Base-by-base conservation (phyloP, 179 eudicot genomes). In the Spinacia oleracea region DNA sequence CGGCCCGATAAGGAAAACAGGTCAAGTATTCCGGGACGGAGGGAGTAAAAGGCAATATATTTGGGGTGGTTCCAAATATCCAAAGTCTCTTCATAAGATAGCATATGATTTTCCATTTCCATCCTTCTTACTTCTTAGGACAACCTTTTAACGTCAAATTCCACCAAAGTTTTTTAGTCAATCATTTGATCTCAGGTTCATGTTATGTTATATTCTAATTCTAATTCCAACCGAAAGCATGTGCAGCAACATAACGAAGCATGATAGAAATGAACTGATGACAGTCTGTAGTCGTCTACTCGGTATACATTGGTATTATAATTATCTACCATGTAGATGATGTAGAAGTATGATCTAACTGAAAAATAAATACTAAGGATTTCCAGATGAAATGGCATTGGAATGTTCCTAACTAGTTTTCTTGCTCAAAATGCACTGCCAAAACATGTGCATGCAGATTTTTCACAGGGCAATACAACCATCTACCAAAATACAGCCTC, bases 361-460 rank as follows among this genome's bases (percentile, higher is more conserved):
- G 6, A 53, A 38, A 46, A 46, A n/a, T n/a, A n/a, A 63, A 25
- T 35, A 43, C 34, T 58, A 45, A 35, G 59, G 8, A 81, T 58
- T 68, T 71, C 32, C 66, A 71, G 77, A 81, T 76, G 80, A 71
- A 76, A 63, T 68, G 55, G 68, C 66, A 73, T 51, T 38, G 56
- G 76, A 75, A 75, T 76, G 34, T 43, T 58, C 62, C 78, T 29
- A 66, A 73, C 81, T 62, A 81, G 38, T 45, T n/a, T n/a, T n/a
- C n/a, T n/a, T 42, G 68, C 48, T 32, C 55, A 74, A 70, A 82
- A 72, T 78, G 85, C 68, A 78, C 79, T 67, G 78, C 58, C 71
- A 71, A 72, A 78, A 68, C 66, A 71, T 4, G 64, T 66, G 66
- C 9, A 46, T 62, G 77, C 83, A 73, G 48, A 56, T 72, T 75